Base-by-base conservation (phyloP, 352 stramenopile genomes). In the Globisporangium abappressorium region DNA sequence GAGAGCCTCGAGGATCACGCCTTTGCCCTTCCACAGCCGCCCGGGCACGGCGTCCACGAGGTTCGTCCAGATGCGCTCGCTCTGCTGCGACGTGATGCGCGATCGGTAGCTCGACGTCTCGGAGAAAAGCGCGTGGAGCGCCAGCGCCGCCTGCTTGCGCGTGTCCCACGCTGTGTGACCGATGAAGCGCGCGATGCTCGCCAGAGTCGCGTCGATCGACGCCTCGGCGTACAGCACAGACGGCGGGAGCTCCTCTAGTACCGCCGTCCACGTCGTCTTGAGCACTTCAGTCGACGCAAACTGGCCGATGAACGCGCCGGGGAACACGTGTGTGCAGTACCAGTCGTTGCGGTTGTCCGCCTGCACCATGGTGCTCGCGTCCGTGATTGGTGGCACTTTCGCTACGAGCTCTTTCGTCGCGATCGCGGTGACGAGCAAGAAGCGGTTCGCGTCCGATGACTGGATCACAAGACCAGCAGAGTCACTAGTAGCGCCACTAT, bases 131-230 rank as follows among this genome's bases (percentile, higher is more conserved):
- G 81, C 73, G 34, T 88, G 76, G 15, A 94, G 70, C 15, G 87
- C 84, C n/a, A 72, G 73, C 26, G 82, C 76, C n/a, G 82, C 87
- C 61, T 94, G 87, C 22, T 75, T 74, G 22, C 87, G 82, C 33
- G 83, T 89, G 64, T 92, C 87, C 87, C 87, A 94, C 47, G 87
- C 87, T 14, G 86, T 76, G 67, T 94, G 87, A 15, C 72, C 73
- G 36, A 93, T 68, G 38, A 90, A 78, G 24, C 73, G 59, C 7
- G 74, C 72, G 41, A 88, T 78, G 12, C 82, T 74, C 4, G 69
- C 53, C 18, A 92, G 65, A 8, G 76, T 74, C 14, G 77, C 72
- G 57, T 83, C 72, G 24, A 91, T 71, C 41, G 83, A 91, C 2
- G 53, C 70, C 6, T 71, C 60, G 1, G 82, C 73, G 47, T 92